phyloP scores from a whole-genome alignment of 176 grass and related monocot species.

The Cymbopogon citratus region DNA sequence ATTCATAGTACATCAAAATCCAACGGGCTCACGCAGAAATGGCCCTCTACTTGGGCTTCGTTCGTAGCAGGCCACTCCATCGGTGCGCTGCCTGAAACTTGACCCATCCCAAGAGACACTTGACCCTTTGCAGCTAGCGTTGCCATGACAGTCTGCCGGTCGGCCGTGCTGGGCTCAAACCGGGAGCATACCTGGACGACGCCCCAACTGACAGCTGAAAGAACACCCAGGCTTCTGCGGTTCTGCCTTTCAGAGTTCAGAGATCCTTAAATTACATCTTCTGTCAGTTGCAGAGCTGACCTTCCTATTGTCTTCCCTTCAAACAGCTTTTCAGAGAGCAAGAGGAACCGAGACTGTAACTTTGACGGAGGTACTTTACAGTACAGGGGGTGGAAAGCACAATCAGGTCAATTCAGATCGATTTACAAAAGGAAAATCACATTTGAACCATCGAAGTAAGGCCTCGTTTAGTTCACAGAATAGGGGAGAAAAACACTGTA shows the following conservation, averaged over 20 bases:
- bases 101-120: constrained; percentile 38
- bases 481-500: too few species aligned
- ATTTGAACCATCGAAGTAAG: too few species aligned
- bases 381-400: too few species aligned
- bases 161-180: too few species aligned
- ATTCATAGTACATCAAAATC: too few species aligned
- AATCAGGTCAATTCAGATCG: too few species aligned
- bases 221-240: neutral
- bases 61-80: neutral
- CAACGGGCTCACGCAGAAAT: neutral
- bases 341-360: neutral
- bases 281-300: neutral
- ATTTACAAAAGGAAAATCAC: too few species aligned
- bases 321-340: neutral
- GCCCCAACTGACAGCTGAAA: neutral
- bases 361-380: too few species aligned
- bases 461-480: too few species aligned
- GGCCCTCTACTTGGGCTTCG: neutral
- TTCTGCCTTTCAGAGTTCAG: neutral
- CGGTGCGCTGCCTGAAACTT: neutral
- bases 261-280: neutral
- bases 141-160: neutral
- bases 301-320: neutral
- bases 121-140: constrained; percentile 9
- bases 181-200: too few species aligned